A percentile compares a stretch with the other conserved stretches of the same genome.
These are phyloP conservation scores for Entophlyctis helioformis DNA, from an alignment of 192 early-diverging fungal genomes.

Conservation along the genomic window DNA sequence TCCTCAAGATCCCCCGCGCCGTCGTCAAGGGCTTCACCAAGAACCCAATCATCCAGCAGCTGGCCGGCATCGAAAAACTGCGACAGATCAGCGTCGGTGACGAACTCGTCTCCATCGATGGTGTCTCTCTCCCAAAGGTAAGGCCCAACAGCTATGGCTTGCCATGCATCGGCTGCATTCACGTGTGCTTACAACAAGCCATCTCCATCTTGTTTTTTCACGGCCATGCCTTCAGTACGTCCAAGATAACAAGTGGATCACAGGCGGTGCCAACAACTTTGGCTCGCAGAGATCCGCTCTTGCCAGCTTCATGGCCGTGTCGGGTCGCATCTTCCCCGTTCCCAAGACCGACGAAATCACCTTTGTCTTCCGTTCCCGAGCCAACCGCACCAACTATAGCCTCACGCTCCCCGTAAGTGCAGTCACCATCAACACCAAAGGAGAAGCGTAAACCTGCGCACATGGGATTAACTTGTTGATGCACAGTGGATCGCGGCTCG, in stretches of 20 bases:
- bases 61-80: background rate
- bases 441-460: too few species aligned
- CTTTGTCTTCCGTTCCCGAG: conserved; percentile 1
- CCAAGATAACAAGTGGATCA: too few species aligned
- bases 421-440: conserved; percentile 2
- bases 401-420: conserved; percentile 5
- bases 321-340: background rate
- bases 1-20: conserved; percentile 4
- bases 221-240: too few species aligned
- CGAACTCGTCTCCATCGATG: conserved; percentile 3
- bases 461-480: too few species aligned
- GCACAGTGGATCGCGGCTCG: too few species aligned
- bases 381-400: background rate
- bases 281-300: conserved; percentile 5
- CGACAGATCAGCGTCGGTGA: conserved; percentile 3
- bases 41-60: background rate
- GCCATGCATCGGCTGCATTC: too few species aligned
- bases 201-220: too few species aligned
- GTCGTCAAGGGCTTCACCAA: background rate
- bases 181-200: too few species aligned
- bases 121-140: too few species aligned
- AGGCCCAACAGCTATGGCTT: too few species aligned
- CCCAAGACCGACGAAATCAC: conserved; percentile 4
- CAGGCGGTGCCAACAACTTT: conserved; percentile 7
- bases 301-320: background rate